Evolutionary conservation across 169 alveolate genomes (phyloP).

Genomic region (Cryptosporidium muris): DNA sequence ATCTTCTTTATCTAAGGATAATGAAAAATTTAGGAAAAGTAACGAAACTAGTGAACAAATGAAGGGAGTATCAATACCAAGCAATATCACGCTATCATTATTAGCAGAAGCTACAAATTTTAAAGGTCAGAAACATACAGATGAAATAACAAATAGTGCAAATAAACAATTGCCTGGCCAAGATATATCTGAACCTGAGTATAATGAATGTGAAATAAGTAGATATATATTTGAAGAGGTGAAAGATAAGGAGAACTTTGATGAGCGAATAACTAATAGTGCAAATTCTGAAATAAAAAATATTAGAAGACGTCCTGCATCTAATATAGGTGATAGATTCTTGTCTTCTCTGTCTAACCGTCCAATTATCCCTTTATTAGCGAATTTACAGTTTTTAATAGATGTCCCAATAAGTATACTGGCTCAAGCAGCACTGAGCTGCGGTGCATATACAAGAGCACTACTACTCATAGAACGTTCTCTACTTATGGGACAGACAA

Average conservation of each 20-base stretch:
- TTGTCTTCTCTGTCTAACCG: constrained; percentile 22
- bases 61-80: constrained; percentile 25
- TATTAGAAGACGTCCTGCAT: neutral
- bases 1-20: neutral
- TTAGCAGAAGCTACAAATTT: constrained; percentile 67
- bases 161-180: neutral
- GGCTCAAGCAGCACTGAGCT: constrained; percentile 52
- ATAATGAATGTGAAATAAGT: constrained; percentile 13
- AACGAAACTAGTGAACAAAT: neutral
- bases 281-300: neutral
- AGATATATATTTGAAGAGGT: constrained; percentile 30
- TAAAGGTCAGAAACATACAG: constrained; percentile 4
- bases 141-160: neutral
- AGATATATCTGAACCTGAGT: neutral
- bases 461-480: constrained; percentile 58
- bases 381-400: constrained; percentile 51
- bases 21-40: neutral
- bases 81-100: constrained; percentile 44
- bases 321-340: neutral
- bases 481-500: neutral
- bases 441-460: constrained; percentile 61
- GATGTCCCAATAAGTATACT: constrained; percentile 56
- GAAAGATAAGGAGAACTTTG: neutral
- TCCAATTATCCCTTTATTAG: constrained; percentile 24
- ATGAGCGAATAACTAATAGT: neutral